These are phyloP conservation scores for Hymenoscyphus occultus DNA, from an alignment of 2,329 filamentous ascomycete genomes.

Conservation along the genomic window DNA sequence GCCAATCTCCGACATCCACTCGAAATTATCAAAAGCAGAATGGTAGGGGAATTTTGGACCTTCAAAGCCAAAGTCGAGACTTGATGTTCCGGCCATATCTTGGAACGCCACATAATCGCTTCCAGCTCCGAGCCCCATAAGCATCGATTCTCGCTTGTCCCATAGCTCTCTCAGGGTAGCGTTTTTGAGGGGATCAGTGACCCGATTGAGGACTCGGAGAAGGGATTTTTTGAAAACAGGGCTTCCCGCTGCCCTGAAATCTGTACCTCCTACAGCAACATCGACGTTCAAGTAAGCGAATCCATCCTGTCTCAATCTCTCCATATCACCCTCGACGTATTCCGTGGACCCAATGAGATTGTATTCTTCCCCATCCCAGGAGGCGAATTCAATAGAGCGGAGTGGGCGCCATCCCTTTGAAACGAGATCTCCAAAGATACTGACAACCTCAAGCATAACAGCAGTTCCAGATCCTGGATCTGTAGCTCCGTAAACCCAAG, in stretches of 20 bases:
- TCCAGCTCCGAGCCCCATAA: slow-evolving; percentile 69
- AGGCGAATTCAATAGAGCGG: slow-evolving; percentile 94
- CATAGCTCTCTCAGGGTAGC: slow-evolving; percentile 72
- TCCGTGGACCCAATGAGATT: slow-evolving; percentile 94
- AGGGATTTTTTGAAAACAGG: slow-evolving; percentile 75
- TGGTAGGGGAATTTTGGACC: slow-evolving; percentile 68
- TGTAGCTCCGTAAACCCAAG: slow-evolving; percentile 84
- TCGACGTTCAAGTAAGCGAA: slow-evolving; percentile 92
- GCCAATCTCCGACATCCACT: slow-evolving; percentile 76
- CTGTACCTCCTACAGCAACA: slow-evolving; percentile 69
- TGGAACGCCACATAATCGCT: slow-evolving; percentile 91
- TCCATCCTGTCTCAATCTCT: slow-evolving; percentile 68
- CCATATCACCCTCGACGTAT: slow-evolving; percentile 82
- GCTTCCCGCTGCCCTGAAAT: slow-evolving; percentile 76
- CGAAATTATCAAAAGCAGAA: slow-evolving; percentile 86
- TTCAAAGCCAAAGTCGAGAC: slow-evolving; percentile 76
- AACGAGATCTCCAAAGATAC: slow-evolving; percentile 77
- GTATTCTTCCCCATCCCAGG: slow-evolving; percentile 93
- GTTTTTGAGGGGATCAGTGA: slow-evolving; percentile 70
- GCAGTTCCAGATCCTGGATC: slow-evolving; percentile 88
- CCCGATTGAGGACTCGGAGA: slow-evolving; percentile 68
- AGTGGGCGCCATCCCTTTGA: slow-evolving; percentile 82
- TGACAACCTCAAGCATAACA: slow-evolving; percentile 83
- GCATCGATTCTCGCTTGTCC: slow-evolving; percentile 58
- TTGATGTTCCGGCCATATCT: slow-evolving; percentile 83